A percentile compares a stretch with the other conserved stretches of the same genome.
Conservation (phyloP, 176 grass and related monocot genomes). For the Triticum turgidum region DNA sequence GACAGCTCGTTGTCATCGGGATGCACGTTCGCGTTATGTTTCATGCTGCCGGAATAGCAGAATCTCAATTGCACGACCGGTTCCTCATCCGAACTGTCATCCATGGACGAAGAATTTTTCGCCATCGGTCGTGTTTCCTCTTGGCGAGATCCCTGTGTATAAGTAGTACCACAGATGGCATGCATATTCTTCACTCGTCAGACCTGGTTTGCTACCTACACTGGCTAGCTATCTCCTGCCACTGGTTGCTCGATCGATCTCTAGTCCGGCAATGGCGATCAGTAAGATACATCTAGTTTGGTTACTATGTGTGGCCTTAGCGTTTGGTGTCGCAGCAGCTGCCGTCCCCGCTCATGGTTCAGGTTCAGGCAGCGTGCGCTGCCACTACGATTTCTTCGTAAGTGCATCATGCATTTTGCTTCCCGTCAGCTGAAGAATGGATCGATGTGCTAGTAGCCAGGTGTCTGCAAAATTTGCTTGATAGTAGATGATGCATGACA, state of each 20-base stretch:
- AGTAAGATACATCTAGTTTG: slow-evolving; percentile 13
- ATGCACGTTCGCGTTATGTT: background rate
- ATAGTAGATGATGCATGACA: background rate
- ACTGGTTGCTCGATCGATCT: background rate
- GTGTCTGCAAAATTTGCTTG: background rate
- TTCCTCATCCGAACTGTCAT: background rate
- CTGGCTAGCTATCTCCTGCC: background rate
- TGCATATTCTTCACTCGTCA: too few relatives aligned
- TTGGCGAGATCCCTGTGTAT: background rate
- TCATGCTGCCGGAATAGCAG: background rate
- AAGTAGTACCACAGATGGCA: background rate
- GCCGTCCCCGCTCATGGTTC: background rate
- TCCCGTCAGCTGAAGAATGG: background rate
- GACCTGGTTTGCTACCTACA: too few relatives aligned
- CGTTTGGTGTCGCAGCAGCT: slow-evolving; percentile 18
- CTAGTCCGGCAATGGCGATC: slow-evolving; percentile 11
- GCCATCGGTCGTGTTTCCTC: background rate
- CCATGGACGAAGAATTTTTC: background rate
- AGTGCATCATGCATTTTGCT: background rate
- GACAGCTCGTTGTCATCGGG: background rate
- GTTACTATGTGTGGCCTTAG: slow-evolving; percentile 20
- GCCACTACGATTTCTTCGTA: slow-evolving; percentile 42
- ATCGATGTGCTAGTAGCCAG: too few relatives aligned
- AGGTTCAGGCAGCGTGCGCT: slow-evolving; percentile 13
- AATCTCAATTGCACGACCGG: background rate